Evolutionary conservation across 441 rosid species (phyloP).

Genomic region (Arabidopsis lyrata): DNA sequence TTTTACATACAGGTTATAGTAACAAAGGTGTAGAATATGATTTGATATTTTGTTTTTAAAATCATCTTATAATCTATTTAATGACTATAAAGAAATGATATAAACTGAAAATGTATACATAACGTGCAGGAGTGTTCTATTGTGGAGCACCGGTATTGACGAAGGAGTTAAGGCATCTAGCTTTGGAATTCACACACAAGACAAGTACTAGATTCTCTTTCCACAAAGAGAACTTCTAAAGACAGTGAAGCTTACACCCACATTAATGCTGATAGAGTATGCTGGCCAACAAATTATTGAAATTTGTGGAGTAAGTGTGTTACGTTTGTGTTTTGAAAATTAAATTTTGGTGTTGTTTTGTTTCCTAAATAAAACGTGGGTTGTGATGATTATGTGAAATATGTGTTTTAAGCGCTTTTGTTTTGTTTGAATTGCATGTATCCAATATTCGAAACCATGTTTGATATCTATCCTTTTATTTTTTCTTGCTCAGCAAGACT

Average conservation of each 20-base stretch:
- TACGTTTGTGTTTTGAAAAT: neutral
- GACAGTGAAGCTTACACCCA: slow-evolving; percentile 12
- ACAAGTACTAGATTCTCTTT: slow-evolving; percentile 37
- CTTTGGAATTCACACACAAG: slow-evolving; percentile 42
- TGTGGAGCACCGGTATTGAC: slow-evolving; percentile 40
- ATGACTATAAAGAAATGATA: neutral
- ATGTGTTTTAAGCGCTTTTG: neutral
- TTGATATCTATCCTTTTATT: neutral
- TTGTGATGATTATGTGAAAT: neutral
- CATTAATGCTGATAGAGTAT: slow-evolving; percentile 1
- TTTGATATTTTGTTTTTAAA: neutral
- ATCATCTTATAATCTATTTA: neutral
- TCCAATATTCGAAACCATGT: neutral
- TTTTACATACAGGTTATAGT: neutral
- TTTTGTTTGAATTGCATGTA: neutral
- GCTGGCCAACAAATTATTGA: slow-evolving; percentile 14
- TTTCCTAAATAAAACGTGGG: neutral
- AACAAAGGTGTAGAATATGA: neutral
- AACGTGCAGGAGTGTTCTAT: slow-evolving; percentile 42
- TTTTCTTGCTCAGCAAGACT: neutral
- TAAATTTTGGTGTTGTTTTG: neutral
- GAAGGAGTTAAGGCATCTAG: slow-evolving; percentile 40
- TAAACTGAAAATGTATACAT: neutral
- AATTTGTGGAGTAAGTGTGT: neutral
- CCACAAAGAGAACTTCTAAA: slow-evolving; percentile 45